These are phyloP conservation scores for Sicyos edulis DNA, from an alignment of 306 rosid species.

Conservation along the genomic window DNA sequence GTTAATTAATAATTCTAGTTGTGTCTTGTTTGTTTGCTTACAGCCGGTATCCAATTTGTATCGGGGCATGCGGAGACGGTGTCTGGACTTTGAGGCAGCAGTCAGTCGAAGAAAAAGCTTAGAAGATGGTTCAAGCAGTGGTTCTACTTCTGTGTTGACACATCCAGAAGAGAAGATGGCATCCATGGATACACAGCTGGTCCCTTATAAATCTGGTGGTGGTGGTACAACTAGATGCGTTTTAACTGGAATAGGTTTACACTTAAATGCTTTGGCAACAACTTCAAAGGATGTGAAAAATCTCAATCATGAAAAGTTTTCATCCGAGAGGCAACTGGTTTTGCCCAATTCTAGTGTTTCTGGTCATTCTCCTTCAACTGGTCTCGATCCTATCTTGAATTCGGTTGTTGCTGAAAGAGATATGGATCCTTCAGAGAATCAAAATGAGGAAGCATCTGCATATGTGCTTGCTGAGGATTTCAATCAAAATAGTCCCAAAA, in stretches of 20 bases:
- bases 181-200: conserved; percentile 36
- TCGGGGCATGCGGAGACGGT: conserved; percentile 71
- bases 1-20: background rate
- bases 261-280: conserved; percentile 69
- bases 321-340: conserved; percentile 40
- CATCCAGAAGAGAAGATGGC: conserved; percentile 41
- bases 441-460: conserved; percentile 40
- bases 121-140: conserved; percentile 35
- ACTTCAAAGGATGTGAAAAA: conserved; percentile 37
- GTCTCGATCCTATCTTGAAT: conserved; percentile 40
- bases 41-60: conserved; percentile 52
- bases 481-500: conserved; percentile 66
- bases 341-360: conserved; percentile 39
- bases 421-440: conserved; percentile 36
- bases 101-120: conserved; percentile 46
- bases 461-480: conserved; percentile 47
- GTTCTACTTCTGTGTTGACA: conserved; percentile 28
- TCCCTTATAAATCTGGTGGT: conserved; percentile 36
- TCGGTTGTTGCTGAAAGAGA: conserved; percentile 44
- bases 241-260: conserved; percentile 71
- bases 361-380: conserved; percentile 32
- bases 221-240: conserved; percentile 35
- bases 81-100: conserved; percentile 74
- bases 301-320: conserved; percentile 33
- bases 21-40: conserved; percentile 23